phyloP scores from a whole-genome alignment of 352 stramenopile genomes.

The Globisporangium abappressorium region DNA sequence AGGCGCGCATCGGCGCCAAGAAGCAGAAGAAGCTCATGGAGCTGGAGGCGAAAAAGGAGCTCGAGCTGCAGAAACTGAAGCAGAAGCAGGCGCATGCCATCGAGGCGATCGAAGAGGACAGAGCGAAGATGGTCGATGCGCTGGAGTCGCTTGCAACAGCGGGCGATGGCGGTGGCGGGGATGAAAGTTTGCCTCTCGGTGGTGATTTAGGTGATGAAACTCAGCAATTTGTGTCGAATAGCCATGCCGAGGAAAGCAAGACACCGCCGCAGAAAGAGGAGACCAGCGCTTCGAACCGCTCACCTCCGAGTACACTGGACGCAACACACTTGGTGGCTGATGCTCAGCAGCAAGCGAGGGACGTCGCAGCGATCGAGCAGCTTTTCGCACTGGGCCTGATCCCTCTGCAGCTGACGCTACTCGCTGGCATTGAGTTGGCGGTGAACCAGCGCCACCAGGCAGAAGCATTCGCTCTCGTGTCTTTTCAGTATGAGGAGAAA shows the following conservation, averaged over 20 bases:
- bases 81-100: slow-evolving; percentile 42
- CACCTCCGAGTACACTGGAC: neutral
- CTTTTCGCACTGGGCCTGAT: slow-evolving; percentile 50
- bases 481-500: slow-evolving; percentile 26
- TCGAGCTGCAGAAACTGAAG: slow-evolving; percentile 48
- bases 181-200: neutral
- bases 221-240: neutral
- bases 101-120: slow-evolving; percentile 30
- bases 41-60: slow-evolving; percentile 61
- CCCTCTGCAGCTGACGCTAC: slow-evolving; percentile 45
- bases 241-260: neutral
- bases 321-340: neutral
- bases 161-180: neutral
- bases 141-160: slow-evolving; percentile 15
- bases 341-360: slow-evolving; percentile 35
- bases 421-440: slow-evolving; percentile 55
- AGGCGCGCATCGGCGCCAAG: slow-evolving; percentile 68
- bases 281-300: neutral
- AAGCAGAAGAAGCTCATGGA: slow-evolving; percentile 76
- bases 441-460: slow-evolving; percentile 51
- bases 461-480: slow-evolving; percentile 38
- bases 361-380: slow-evolving; percentile 53
- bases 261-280: neutral
- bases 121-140: slow-evolving; percentile 25
- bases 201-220: neutral